A percentile compares a stretch with the other conserved stretches of the same genome.
Evolutionary conservation across 768 basidiomycete species (phyloP).

Genomic region (Podaxis sp.): DNA sequence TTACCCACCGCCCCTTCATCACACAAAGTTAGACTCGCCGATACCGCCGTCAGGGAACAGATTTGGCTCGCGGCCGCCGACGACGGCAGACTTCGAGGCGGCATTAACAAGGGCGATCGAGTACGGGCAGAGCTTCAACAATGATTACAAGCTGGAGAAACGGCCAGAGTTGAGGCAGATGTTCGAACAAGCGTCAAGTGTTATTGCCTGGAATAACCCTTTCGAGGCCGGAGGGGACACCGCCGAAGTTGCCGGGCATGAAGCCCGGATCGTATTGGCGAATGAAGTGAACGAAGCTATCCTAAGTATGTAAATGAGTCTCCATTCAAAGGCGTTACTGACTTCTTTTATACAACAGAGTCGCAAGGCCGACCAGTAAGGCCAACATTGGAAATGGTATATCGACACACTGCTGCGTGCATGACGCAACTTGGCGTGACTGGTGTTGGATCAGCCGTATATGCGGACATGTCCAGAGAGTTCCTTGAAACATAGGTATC

Average conservation of each 20-base stretch:
- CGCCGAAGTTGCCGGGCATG: constrained; percentile 67
- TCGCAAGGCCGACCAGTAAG: constrained; percentile 74
- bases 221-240: constrained; percentile 63
- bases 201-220: constrained; percentile 81
- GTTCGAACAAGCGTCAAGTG: constrained; percentile 74
- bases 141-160: constrained; percentile 63
- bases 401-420: constrained; percentile 70
- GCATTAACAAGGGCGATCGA: constrained; percentile 64
- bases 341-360: constrained; percentile 40
- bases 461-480: constrained; percentile 77
- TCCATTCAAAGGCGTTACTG: constrained; percentile 6
- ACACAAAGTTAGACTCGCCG: constrained; percentile 5
- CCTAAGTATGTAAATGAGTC: constrained; percentile 53
- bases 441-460: constrained; percentile 77
- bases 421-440: constrained; percentile 70
- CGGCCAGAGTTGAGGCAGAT: constrained; percentile 65
- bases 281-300: constrained; percentile 83
- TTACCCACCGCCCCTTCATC: constrained; percentile 16
- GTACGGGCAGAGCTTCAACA: constrained; percentile 73
- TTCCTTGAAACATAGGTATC: constrained; percentile 47
- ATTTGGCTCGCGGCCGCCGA: constrained; percentile 13
- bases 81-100: constrained; percentile 43
- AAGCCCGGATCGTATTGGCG: constrained; percentile 63
- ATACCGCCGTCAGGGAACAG: constrained; percentile 17
- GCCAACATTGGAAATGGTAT: constrained; percentile 75